Base-by-base conservation (phyloP, 108 stramenopile species). In the Discostella stelligeroides region DNA sequence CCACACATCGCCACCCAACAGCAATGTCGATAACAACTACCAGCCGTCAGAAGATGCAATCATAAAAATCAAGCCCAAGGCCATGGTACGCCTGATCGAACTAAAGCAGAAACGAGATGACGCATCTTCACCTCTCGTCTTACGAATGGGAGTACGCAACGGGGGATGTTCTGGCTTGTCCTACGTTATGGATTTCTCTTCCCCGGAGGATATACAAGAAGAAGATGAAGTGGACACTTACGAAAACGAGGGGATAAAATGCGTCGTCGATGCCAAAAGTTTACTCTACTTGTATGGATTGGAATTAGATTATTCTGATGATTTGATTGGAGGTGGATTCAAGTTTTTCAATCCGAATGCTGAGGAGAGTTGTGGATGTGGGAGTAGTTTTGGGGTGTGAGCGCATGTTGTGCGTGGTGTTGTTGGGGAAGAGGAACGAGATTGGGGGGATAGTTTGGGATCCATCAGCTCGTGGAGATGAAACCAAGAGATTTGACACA, bases 261-360 rank as follows among this genome's bases (percentile, higher is more conserved):
- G 96, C 68, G 96, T 96, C 12, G 95, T 98, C 27, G 95, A 96
- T 82, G 81, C 97, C 60, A 98, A 98, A 82, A 85, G 87, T 29
- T 76, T 98, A 75, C 73, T 98, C 45, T 98, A 96, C 79, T 82
- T 98, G 67, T 98, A 91, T 74, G 97, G 97, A 43, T 74, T 98
- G 68, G 91, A 96, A 72, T 82, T 98, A 59, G 97, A 97, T 81
- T 98, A 94, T 78, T 95, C 92, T 29, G 91, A 92, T 63, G 95
- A 95, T 46, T 80, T 98, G 48, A 96, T 98, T 74, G 97, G 97
- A 40, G 97, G 97, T 9, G 97, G 97, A 21, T 92, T 94, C 68
- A 90, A 96, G 68, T 98, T 98, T 75, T 93, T 88, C 79, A 98
- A 98, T 76, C 97, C 97, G n/a, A 98, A 98, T 81, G 97, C 97